Conservation (phyloP, 495 filamentous ascomycete genomes). For the Lophiotrema nucula region DNA sequence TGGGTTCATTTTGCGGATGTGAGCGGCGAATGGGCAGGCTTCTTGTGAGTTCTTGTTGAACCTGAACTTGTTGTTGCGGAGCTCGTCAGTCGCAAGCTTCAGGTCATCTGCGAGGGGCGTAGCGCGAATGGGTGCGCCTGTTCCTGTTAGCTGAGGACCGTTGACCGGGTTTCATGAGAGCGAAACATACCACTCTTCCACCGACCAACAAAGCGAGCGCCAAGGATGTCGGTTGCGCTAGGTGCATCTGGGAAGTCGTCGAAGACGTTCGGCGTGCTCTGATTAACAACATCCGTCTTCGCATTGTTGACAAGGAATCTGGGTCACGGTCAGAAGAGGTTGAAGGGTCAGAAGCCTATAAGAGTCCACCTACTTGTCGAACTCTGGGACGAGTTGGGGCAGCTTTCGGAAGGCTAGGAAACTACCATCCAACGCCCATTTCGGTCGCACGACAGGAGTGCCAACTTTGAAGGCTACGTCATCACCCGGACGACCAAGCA, state of each 20-base stretch:
- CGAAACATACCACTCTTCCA: slow-evolving; percentile 49
- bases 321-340: too few relatives aligned
- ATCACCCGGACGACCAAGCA: too few relatives aligned
- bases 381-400: slow-evolving; percentile 38
- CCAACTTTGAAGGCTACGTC: too few relatives aligned
- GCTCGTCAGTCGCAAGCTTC: slow-evolving; percentile 30
- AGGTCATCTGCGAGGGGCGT: slow-evolving; percentile 39
- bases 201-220: slow-evolving; percentile 45
- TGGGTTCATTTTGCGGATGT: slow-evolving; percentile 48
- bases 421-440: slow-evolving; percentile 45
- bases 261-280: too few relatives aligned
- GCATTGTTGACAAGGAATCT: background rate
- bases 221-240: slow-evolving; percentile 41
- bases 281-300: background rate
- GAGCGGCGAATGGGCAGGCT: slow-evolving; percentile 46
- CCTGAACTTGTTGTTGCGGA: slow-evolving; percentile 38
- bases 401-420: slow-evolving; percentile 45
- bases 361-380: slow-evolving; percentile 8
- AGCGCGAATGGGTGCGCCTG: slow-evolving; percentile 43
- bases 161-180: too few relatives aligned
- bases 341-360: too few relatives aligned
- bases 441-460: slow-evolving; percentile 23
- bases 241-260: slow-evolving; percentile 15
- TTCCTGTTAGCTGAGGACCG: background rate
- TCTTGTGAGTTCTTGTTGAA: slow-evolving; percentile 31